A percentile compares a stretch with the other conserved stretches of the same genome.
Evolutionary conservation across 257 asterid genomes (phyloP).

Genomic region (Euphrasia confusa): DNA sequence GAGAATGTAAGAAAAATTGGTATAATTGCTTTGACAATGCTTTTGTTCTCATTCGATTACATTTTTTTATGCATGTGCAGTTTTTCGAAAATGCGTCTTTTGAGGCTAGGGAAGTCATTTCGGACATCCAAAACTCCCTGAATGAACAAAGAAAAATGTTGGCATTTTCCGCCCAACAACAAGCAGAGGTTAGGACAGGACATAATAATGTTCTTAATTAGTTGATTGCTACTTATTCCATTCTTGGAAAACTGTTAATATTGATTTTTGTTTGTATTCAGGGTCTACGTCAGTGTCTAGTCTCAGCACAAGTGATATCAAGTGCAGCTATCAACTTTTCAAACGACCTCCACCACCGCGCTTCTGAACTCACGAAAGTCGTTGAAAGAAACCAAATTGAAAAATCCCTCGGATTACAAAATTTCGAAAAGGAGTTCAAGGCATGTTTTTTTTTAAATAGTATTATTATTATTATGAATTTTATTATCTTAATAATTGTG

Average conservation of each 20-base stretch:
- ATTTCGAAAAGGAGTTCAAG: slow-evolving; percentile 63
- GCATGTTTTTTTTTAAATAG: slow-evolving; percentile 24
- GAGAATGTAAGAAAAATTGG: slow-evolving; percentile 48
- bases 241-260: slow-evolving; percentile 11
- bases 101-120: slow-evolving; percentile 60
- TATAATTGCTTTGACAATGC: not conserved
- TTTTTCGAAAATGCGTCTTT: slow-evolving; percentile 41
- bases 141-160: slow-evolving; percentile 48
- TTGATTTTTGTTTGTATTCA: slow-evolving; percentile 22
- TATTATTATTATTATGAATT: slow-evolving; percentile 14
- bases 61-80: slow-evolving; percentile 31
- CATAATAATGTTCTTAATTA: not conserved
- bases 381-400: slow-evolving; percentile 49
- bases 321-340: slow-evolving; percentile 57
- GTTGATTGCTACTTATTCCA: not conserved
- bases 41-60: not conserved
- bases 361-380: slow-evolving; percentile 51
- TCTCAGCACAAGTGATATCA: slow-evolving; percentile 61
- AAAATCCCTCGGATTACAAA: slow-evolving; percentile 43
- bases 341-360: slow-evolving; percentile 46
- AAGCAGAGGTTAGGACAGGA: slow-evolving; percentile 50
- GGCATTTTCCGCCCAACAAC: slow-evolving; percentile 62
- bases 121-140: slow-evolving; percentile 49
- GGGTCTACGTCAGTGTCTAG: slow-evolving; percentile 54
- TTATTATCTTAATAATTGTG: not conserved